Base-by-base conservation (phyloP, 768 basidiomycete genomes). In the Suillus hirtellus region DNA sequence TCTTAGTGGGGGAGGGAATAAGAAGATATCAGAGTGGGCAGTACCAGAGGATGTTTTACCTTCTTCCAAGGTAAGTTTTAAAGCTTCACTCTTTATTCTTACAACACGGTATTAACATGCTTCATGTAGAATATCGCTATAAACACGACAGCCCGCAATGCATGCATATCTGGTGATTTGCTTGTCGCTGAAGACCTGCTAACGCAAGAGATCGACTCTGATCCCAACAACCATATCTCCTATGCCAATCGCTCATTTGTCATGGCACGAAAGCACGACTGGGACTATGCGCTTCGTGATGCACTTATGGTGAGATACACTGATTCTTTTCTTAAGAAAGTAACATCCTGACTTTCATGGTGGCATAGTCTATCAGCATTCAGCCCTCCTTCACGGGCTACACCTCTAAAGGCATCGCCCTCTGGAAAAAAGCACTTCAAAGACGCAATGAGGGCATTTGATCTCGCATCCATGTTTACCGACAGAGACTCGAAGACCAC, bases 21-120 rank as follows among this genome's bases (percentile, higher is more conserved):
- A 27, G 24, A 49, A 49, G 24, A 49, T 49, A 49, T 49, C 49
- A 49, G 24, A 49, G 49, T 49, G 49, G 49, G 24, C 49, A 24
- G 21, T 49, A 14, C 47, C 47, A 12, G 47, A 49, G 24, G 15
- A 27, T 0, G 49, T 50, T 50, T 50, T 27, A 27, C 24, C 47
- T 24, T 2, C 6, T 27, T 27, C 27, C 49, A 50, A 50, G 15
- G 49, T 27, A 31, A 15, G 49, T 21, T 27, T 50, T 31, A 31
- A 31, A 0, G 31, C 31, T 31, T 3, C 49, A 17, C 27, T 14
- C 49, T 27, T 17, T 15, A 17, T 50, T 27, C 49, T 27, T 27
- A 50, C 15, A 27, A 50, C 15, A 17, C 24, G 6, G 24, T 31
- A 3, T 27, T 9, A 10, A 17, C 27, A 21, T 12, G 46, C 4